phyloP scores from a whole-genome alignment of 2,329 filamentous ascomycete species.

The Chaetothyriales sp. region DNA sequence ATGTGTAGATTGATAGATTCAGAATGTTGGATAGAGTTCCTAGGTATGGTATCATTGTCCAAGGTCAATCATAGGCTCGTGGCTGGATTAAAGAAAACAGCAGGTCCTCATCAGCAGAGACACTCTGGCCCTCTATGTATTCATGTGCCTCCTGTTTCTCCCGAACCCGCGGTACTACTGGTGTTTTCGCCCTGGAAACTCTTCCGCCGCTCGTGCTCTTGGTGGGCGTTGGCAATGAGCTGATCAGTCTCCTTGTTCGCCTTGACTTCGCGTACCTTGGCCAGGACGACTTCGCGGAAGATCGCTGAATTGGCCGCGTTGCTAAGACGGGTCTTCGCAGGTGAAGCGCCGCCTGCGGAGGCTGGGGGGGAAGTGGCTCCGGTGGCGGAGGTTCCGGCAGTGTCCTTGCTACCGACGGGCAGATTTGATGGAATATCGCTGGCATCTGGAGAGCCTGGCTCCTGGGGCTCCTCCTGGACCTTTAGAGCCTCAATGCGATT shows the following conservation, averaged over 20 bases:
- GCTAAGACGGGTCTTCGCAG: slow-evolving; percentile 35
- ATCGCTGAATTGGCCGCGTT: slow-evolving; percentile 54
- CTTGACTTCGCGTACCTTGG: slow-evolving; percentile 86
- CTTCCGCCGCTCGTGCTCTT: slow-evolving; percentile 22
- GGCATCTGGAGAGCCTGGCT: slow-evolving; percentile 43
- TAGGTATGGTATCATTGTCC: too few relatives aligned
- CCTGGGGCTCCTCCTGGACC: slow-evolving; percentile 77
- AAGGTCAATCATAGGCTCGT: not conserved
- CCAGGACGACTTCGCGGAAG: slow-evolving; percentile 85
- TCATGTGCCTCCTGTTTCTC: not conserved
- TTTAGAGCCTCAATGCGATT: slow-evolving; percentile 92
- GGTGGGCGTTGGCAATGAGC: slow-evolving; percentile 43
- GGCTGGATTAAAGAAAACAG: not conserved
- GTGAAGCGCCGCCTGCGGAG: slow-evolving; percentile 17
- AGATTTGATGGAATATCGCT: slow-evolving; percentile 49
- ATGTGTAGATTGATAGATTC: too few relatives aligned
- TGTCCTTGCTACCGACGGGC: slow-evolving; percentile 20
- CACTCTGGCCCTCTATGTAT: not conserved
- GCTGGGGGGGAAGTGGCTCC: slow-evolving; percentile 14
- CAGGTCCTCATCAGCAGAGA: not conserved
- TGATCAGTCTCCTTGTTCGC: slow-evolving; percentile 63
- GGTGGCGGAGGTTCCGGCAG: slow-evolving; percentile 18
- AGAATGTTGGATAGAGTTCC: not conserved
- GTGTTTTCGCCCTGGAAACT: slow-evolving; percentile 6
- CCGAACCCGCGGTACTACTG: not conserved